These are phyloP conservation scores for Quercus tomentella DNA, from an alignment of 331 rosid species.

Conservation along the genomic window DNA sequence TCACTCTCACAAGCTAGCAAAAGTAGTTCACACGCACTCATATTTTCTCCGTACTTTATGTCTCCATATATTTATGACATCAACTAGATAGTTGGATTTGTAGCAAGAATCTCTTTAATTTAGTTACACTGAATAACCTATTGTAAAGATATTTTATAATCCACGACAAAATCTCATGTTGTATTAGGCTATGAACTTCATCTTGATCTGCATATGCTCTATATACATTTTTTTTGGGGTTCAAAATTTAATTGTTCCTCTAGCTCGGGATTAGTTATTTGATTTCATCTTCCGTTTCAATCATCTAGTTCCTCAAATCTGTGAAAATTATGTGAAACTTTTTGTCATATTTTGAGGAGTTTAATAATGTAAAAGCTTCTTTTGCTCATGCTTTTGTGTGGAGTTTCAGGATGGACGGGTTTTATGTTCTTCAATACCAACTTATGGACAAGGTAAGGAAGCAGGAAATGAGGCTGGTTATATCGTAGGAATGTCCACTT, in stretches of 20 bases:
- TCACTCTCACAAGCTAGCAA: background rate
- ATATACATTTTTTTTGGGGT: too few relatives aligned
- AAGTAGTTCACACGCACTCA: background rate
- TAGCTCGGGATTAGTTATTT: background rate
- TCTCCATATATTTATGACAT: background rate
- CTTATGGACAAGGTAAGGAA: constrained; percentile 39
- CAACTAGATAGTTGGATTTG: too few relatives aligned
- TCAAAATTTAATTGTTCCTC: background rate
- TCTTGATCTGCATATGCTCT: too few relatives aligned
- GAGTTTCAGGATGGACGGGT: constrained; percentile 36
- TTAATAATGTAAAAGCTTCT: background rate
- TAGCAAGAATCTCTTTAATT: background rate
- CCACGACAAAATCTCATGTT: too few relatives aligned
- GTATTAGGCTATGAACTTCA: too few relatives aligned
- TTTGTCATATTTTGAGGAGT: too few relatives aligned
- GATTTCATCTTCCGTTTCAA: background rate
- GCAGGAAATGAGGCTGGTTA: constrained; percentile 44
- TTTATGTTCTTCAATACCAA: constrained; percentile 38
- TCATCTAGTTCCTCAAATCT: background rate
- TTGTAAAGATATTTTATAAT: too few relatives aligned
- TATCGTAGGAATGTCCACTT: constrained; percentile 45
- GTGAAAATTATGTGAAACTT: background rate
- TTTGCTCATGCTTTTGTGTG: background rate
- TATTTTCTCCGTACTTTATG: background rate
- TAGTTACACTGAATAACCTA: too few relatives aligned